Percentiles rank a stretch among this genome's conserved stretches.
phyloP scores from a whole-genome alignment of 1,284 basidiomycete species.

The Xanthoconium separans region DNA sequence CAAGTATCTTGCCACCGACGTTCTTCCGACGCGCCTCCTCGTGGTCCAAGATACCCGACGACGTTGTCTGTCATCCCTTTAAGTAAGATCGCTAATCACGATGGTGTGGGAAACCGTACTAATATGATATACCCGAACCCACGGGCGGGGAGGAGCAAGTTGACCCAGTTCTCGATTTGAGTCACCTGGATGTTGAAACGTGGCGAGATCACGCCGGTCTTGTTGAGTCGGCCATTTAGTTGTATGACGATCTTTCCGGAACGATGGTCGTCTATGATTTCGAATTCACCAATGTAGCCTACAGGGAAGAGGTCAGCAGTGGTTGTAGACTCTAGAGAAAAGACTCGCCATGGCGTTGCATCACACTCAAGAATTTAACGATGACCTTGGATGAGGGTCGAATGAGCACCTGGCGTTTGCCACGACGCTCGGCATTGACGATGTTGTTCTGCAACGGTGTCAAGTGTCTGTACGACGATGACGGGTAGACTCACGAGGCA shows the following conservation, averaged over 20 bases:
- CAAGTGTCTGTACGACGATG: background rate
- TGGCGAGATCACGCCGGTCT: slow-evolving; percentile 97
- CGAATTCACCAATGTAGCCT: slow-evolving; percentile 99
- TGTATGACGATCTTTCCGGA: slow-evolving; percentile 98
- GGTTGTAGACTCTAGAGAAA: background rate
- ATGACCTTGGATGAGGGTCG: slow-evolving; percentile 96
- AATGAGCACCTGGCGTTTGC: slow-evolving; percentile 96
- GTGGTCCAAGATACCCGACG: slow-evolving; percentile 98
- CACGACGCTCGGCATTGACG: slow-evolving; percentile 97
- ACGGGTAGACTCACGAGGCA: slow-evolving; percentile 55
- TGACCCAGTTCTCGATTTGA: slow-evolving; percentile 95
- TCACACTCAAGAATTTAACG: slow-evolving; percentile 93
- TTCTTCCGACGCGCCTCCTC: slow-evolving; percentile 99
- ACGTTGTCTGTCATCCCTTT: slow-evolving; percentile 74
- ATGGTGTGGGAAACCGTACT: slow-evolving; percentile 40
- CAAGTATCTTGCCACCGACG: slow-evolving; percentile 88
- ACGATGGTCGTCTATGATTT: slow-evolving; percentile 99
- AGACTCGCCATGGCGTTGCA: slow-evolving; percentile 93
- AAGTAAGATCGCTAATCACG: background rate
- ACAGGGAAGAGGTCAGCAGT: slow-evolving; percentile 2
- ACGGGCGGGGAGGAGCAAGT: slow-evolving; percentile 90
- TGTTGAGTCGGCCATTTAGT: slow-evolving; percentile 98
- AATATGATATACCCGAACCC: slow-evolving; percentile 97
- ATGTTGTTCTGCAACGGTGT: slow-evolving; percentile 78
- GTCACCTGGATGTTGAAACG: slow-evolving; percentile 95